These are phyloP conservation scores for Parathielavia appendiculata DNA, from an alignment of 495 filamentous ascomycete species.

Conservation along the genomic window DNA sequence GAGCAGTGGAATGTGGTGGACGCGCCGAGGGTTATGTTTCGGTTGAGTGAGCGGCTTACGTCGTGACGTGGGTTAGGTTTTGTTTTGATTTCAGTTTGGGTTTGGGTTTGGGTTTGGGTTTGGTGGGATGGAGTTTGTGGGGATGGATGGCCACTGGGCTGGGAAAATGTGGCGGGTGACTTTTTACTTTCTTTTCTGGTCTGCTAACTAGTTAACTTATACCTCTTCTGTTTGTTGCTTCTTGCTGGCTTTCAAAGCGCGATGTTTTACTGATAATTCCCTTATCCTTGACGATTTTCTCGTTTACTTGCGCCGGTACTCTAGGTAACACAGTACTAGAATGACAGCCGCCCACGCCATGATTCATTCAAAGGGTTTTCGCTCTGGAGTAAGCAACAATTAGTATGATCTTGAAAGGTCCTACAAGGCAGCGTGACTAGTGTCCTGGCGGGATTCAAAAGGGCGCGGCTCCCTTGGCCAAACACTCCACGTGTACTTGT, in stretches of 20 bases:
- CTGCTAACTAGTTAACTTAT: no score
- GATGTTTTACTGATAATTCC: no score
- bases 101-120: neutral
- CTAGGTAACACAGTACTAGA: no score
- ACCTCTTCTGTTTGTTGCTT: neutral
- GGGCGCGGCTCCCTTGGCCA: no score
- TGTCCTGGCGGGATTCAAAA: no score
- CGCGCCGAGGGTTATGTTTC: conserved; percentile 28
- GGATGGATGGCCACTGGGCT: neutral
- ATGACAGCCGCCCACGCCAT: no score
- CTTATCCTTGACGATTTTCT: neutral
- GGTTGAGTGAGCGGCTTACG: conserved; percentile 31
- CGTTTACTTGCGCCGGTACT: neutral
- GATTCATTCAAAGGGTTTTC: no score
- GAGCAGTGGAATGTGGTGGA: conserved; percentile 34
- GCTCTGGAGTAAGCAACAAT: no score
- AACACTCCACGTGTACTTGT: no score
- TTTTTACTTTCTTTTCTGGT: neutral
- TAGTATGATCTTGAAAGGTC: no score
- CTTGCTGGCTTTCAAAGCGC: neutral
- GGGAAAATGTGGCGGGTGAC: neutral
- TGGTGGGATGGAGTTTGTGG: neutral
- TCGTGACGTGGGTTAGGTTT: conserved; percentile 16
- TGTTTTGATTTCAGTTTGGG: neutral
- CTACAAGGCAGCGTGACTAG: no score